These are phyloP conservation scores for Glomus cerebriforme DNA, from an alignment of 192 early-diverging fungal species.

Conservation along the genomic window DNA sequence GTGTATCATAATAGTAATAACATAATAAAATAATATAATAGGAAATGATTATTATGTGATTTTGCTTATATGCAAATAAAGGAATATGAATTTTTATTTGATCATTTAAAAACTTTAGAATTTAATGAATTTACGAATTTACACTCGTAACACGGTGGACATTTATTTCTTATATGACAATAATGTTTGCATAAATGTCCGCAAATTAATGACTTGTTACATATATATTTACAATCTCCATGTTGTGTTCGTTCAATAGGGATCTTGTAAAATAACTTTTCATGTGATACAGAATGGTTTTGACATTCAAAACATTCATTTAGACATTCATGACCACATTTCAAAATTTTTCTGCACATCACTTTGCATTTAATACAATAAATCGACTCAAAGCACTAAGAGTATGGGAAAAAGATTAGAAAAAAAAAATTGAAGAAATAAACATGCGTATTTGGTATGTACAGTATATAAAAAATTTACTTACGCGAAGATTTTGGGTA, in stretches of 20 bases:
- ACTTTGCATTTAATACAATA: slow-evolving; percentile 26
- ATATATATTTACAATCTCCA: slow-evolving; percentile 25
- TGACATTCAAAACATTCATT: slow-evolving; percentile 45
- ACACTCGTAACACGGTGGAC: slow-evolving; percentile 54
- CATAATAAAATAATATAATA: too few relatives aligned
- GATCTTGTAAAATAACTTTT: too few relatives aligned
- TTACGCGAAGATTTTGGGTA: slow-evolving; percentile 10
- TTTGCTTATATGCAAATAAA: too few relatives aligned
- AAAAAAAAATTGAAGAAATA: neutral
- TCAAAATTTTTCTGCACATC: slow-evolving; percentile 31
- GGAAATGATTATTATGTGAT: too few relatives aligned
- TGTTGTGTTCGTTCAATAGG: slow-evolving; percentile 2
- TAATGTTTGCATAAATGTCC: slow-evolving; percentile 33
- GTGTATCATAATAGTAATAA: too few relatives aligned
- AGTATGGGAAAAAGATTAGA: neutral
- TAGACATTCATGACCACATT: slow-evolving; percentile 48
- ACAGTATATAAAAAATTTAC: neutral
- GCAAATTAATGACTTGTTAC: slow-evolving; percentile 27
- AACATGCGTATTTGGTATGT: too few relatives aligned
- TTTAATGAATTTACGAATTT: too few relatives aligned
- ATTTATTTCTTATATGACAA: slow-evolving; percentile 4
- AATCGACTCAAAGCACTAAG: slow-evolving; percentile 32
- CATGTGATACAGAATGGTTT: neutral
- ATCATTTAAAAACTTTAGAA: too few relatives aligned
- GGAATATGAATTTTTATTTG: too few relatives aligned